Conservation (phyloP, 139 green algal genomes). For the Deuterostichococcus epilithicus region DNA sequence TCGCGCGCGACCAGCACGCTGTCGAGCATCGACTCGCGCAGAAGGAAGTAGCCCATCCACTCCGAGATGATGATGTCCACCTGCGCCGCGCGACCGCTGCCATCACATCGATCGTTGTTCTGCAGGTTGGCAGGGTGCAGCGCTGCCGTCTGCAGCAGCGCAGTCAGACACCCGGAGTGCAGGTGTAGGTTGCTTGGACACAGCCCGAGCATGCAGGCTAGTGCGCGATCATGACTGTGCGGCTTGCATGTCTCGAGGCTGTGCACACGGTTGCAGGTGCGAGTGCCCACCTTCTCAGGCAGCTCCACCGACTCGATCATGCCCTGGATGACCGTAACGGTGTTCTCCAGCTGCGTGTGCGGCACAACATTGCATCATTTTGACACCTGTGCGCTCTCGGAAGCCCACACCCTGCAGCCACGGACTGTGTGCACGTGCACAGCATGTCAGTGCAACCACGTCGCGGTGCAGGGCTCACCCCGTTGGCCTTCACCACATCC, state of each 20-base stretch:
- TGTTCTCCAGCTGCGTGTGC: slow-evolving; percentile 50
- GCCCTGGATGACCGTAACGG: slow-evolving; percentile 93
- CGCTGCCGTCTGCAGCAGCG: too few relatives aligned
- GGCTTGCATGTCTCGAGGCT: too few relatives aligned
- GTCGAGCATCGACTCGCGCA: slow-evolving; percentile 96
- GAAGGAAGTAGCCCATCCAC: slow-evolving; percentile 88
- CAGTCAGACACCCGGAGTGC: too few relatives aligned
- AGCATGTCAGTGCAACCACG: not conserved
- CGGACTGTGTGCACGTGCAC: not conserved
- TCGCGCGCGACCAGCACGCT: slow-evolving; percentile 86
- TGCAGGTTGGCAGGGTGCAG: too few relatives aligned
- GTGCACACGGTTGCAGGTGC: too few relatives aligned
- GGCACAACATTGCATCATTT: not conserved
- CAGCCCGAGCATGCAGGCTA: too few relatives aligned
- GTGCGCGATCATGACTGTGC: too few relatives aligned
- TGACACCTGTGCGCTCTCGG: too few relatives aligned
- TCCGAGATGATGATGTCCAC: slow-evolving; percentile 93
- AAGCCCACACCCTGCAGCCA: too few relatives aligned
- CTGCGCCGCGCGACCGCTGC: not conserved
- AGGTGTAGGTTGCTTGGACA: not conserved
- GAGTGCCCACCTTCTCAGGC: slow-evolving; percentile 84
- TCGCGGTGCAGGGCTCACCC: too few relatives aligned
- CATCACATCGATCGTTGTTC: not conserved
- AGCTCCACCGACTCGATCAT: slow-evolving; percentile 90
- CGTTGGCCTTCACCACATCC: slow-evolving; percentile 77